These are phyloP conservation scores for Saraca asoca DNA, from an alignment of 331 rosid species.

Conservation along the genomic window DNA sequence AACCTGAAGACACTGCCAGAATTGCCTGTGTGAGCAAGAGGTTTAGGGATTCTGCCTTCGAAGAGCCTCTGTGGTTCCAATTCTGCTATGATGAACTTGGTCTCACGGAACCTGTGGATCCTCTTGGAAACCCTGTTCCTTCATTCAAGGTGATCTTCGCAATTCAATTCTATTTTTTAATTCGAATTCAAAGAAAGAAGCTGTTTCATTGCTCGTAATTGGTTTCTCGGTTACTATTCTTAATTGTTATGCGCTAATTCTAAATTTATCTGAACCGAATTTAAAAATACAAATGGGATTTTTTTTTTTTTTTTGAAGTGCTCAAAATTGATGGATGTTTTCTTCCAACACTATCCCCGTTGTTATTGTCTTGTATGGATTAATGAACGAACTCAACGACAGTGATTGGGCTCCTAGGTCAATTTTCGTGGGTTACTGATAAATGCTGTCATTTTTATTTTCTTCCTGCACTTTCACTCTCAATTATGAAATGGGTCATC, in stretches of 20 bases:
- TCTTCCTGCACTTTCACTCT: constrained; percentile 15
- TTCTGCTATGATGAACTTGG: constrained; percentile 60
- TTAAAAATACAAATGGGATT: no score
- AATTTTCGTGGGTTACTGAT: neutral
- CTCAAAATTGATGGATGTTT: no score
- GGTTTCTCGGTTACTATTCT: neutral
- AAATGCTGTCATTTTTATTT: constrained; percentile 14
- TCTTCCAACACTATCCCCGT: no score
- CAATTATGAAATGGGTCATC: constrained; percentile 15
- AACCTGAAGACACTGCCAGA: constrained; percentile 55
- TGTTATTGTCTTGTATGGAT: no score
- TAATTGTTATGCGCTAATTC: neutral
- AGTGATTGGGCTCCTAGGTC: neutral
- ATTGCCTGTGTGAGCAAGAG: constrained; percentile 61
- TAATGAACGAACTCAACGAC: no score
- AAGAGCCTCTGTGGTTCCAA: constrained; percentile 65
- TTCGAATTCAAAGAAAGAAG: neutral
- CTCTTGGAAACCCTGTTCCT: constrained; percentile 56
- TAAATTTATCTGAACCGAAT: neutral
- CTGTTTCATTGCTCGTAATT: neutral
- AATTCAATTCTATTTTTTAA: neutral
- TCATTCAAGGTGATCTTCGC: constrained; percentile 65
- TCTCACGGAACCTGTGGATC: constrained; percentile 58
- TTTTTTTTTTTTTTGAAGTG: no score
- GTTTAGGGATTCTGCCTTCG: constrained; percentile 59